Evolutionary conservation across 345 rosid genomes (phyloP), one percentile per base, ranked within the genome.

Genomic region (Arabis alpina): DNA sequence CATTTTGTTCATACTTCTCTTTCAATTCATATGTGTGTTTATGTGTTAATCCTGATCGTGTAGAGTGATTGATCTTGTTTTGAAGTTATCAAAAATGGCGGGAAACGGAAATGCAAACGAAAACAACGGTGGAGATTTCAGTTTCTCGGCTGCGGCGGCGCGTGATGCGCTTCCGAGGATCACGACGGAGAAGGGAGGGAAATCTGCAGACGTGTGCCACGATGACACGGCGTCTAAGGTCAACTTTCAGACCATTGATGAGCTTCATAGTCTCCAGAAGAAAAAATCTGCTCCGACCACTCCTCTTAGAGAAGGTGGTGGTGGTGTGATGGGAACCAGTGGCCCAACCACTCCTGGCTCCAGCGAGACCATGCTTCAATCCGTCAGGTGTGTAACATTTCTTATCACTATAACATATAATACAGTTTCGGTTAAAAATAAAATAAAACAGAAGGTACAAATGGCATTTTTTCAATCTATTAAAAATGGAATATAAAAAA

Each of bases 241-340:
- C 5, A 89, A 79, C 75, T 95, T 84, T 6, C 91, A 91, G 81
- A 93, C 97, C 2, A 84, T 93, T 19, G 98, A 93, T 61, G 96
- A 93, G 85, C 97, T 93, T 54, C 98, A 93, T 68, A 87, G 83
- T 30, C 87, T 89, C 30, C 98, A 93, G 79, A 89, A 27, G 90
- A 93, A 93, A 86, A 75, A 78, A 68, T 93, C 98, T 5, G 84
- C 91, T 5, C 98, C 98, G 2, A 80, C 75, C 12, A 89, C 97
- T 13, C 98, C 98, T 1, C 76, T 72, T 14, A 72, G 72, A 14
- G 88, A 82, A 1, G 63, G 77, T 0, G 39, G 60, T 1, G 70
- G 60, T 6, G 41, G 48, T 2, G 52, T 55, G 13, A 55, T 19
- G 16, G 77, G 72, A 42, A 43, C 66, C n/a, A 84, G 74, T 24